Base-by-base conservation (phyloP, 176 grass and related monocot genomes). In the Bonia amplexicaulis region DNA sequence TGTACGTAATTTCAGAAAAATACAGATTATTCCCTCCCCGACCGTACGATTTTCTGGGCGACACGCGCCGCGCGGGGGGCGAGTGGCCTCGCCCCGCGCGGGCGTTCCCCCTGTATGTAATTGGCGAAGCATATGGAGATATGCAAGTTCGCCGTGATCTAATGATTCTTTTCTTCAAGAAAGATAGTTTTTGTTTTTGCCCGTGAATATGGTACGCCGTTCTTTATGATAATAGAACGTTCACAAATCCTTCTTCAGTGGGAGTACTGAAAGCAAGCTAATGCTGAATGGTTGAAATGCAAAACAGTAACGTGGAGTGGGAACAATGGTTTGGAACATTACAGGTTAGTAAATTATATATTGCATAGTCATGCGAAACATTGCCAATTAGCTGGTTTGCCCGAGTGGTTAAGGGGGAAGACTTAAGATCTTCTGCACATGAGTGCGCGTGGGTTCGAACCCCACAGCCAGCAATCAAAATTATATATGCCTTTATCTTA, bases 331-430 rank as follows among this genome's bases (percentile, higher is more conserved):
- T 57, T 22, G 7, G 53, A 20, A 57, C 16, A 19, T 53, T 2
- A 53, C 5, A 0, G 1, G 6, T 7, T 15, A 6, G 3, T 51
- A 46, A 0, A 0, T 17, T 51, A 6, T 16, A 16, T 16, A 1
- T 51, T 14, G 0, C 0, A 2, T 4, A 14, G 0, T 13, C 47
- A 48, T 4, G 47, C 7, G 1, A 14, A 14, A 14, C 0, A 0
- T 48, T 0, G 3, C 47, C 13, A 49, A 14, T 2, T 9, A 44
- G 42, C 92, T 97, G 94, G 92, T 92, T 94, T 97, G 94, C 94
- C 90, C 92, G 94, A 97, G 92, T 92, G 94, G 94, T 97, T 94
- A 94, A 94, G 92, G 92, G 94, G 94, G 94, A 94, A 97, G 94
- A 89, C 92, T 94, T 92, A 94, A 94, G 92, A 94, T 97, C 90